Percentiles rank a stretch among this genome's conserved stretches.
phyloP scores from a whole-genome alignment of 2,329 filamentous ascomycete species.

The Tympanopsis confertula region DNA sequence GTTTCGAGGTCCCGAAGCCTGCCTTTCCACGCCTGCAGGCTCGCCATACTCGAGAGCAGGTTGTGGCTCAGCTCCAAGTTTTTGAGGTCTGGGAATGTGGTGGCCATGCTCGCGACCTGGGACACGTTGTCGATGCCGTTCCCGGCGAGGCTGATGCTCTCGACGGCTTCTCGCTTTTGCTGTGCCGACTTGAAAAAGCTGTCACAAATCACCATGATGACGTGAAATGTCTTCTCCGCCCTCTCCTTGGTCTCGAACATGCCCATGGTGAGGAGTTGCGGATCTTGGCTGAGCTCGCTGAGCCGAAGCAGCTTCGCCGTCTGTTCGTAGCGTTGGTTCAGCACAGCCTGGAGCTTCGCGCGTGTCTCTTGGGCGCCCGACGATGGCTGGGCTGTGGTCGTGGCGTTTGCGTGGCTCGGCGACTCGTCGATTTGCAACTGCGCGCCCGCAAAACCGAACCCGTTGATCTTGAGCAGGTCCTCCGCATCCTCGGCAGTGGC shows the following conservation, averaged over 20 bases:
- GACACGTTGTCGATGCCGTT: conserved; percentile 67
- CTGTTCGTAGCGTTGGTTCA: conserved; percentile 63
- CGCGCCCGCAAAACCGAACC: conserved; percentile 56
- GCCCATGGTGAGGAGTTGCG: conserved; percentile 59
- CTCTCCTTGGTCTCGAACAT: conserved; percentile 63
- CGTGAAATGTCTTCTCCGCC: conserved; percentile 80
- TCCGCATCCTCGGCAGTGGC: conserved; percentile 53
- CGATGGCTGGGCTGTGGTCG: conserved; percentile 33
- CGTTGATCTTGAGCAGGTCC: conserved; percentile 56
- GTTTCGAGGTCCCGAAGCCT: conserved; percentile 73
- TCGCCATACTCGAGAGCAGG: conserved; percentile 55
- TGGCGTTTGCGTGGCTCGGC: conserved; percentile 27
- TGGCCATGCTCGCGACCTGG: conserved; percentile 63
- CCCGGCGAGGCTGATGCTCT: conserved; percentile 69
- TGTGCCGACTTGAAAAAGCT: conserved; percentile 60
- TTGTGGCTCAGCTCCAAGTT: conserved; percentile 86
- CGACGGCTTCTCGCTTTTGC: conserved; percentile 66
- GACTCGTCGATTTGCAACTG: conserved; percentile 41
- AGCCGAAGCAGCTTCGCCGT: conserved; percentile 70
- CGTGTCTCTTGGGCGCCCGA: conserved; percentile 48
- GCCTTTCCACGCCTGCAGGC: conserved; percentile 64
- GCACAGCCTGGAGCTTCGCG: conserved; percentile 56
- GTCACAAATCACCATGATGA: conserved; percentile 78
- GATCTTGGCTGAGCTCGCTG: conserved; percentile 63
- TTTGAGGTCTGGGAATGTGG: conserved; percentile 72